phyloP scores from a whole-genome alignment of 2,329 filamentous ascomycete species.

The Dactylellina parvicollis region DNA sequence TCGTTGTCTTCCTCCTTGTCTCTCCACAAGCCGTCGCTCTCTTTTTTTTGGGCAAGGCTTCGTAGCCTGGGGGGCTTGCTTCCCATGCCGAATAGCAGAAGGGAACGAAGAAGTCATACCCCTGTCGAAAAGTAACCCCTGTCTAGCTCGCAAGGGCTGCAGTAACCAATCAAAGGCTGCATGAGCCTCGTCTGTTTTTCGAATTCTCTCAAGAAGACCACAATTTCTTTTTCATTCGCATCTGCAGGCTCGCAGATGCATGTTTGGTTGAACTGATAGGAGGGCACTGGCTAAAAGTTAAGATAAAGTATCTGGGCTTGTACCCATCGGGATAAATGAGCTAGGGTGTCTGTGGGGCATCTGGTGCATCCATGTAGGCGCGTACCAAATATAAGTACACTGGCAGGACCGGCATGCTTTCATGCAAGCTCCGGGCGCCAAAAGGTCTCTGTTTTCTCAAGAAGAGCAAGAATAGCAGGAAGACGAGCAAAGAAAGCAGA shows the following conservation, averaged over 20 bases:
- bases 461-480: slow-evolving; percentile 39
- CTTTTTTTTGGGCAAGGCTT: slow-evolving; percentile 51
- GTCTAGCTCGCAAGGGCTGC: slow-evolving; percentile 50
- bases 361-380: slow-evolving; percentile 53
- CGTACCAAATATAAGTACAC: slow-evolving; percentile 55
- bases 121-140: slow-evolving; percentile 33
- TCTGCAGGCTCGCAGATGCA: slow-evolving; percentile 51
- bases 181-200: slow-evolving; percentile 53
- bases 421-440: slow-evolving; percentile 55
- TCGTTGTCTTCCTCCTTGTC: slow-evolving; percentile 18
- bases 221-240: slow-evolving; percentile 54
- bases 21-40: slow-evolving; percentile 53
- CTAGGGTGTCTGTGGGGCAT: slow-evolving; percentile 51
- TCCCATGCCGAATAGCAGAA: slow-evolving; percentile 53
- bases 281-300: slow-evolving; percentile 53
- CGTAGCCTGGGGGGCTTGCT: slow-evolving; percentile 43
- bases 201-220: slow-evolving; percentile 52
- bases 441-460: slow-evolving; percentile 53
- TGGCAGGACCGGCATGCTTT: slow-evolving; percentile 54
- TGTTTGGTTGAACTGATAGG: slow-evolving; percentile 54
- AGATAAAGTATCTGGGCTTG: slow-evolving; percentile 54
- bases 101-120: slow-evolving; percentile 43
- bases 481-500: slow-evolving; percentile 42
- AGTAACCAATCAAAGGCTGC: slow-evolving; percentile 47
- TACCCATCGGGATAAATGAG: slow-evolving; percentile 50